Base-by-base conservation (phyloP, 495 filamentous ascomycete species). In the Xylaria nigripes region DNA sequence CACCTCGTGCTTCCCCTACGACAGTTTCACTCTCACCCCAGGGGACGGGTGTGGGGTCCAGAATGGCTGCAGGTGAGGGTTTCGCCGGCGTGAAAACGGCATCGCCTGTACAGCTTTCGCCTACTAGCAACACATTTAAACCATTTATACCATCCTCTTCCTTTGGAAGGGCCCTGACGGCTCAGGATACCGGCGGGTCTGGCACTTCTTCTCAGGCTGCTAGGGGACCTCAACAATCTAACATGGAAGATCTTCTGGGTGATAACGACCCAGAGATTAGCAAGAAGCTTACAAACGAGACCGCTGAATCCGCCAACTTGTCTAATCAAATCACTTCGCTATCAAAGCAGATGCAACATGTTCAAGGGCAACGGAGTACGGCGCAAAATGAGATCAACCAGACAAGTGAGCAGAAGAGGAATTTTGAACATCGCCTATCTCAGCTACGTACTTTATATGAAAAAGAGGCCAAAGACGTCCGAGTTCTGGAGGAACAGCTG, bases 311-410 rank as follows among this genome's bases (percentile, higher is more conserved):
- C n/a, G 93, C 90, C 25, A 98, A 98, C 62, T 70, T 98, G 50
- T 96, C 90, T 6, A 97, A 95, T 67, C 92, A 97, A 67, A 86
- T 98, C 52, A 84, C 89, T 6, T 88, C 84, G 6, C 70, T 98
- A 51, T 83, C 90, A 1, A 93, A 86, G 67, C 90, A 98, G 74
- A 95, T 95, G 80, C 86, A 93, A 66, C 89, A 89, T 54, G 84
- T 95, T 4, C 90, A 94, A 63, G 80, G 74, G 34, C 90, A 95
- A 69, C 82, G 87, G 40, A 76, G 72, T 2, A 81, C 83, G 6
- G 85, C 86, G 2, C 89, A 96, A 67, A 83, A 84, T 48, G 85
- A 91, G 38, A 68, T 98, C 45, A 84, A 81, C 52, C 84, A 89
- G 53, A 82, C 85, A 27, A 87, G 76, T 18, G 77, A 81, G 29